These are phyloP conservation scores for Herpetospermum pedunculosum DNA, from an alignment of 306 rosid species.

Conservation along the genomic window DNA sequence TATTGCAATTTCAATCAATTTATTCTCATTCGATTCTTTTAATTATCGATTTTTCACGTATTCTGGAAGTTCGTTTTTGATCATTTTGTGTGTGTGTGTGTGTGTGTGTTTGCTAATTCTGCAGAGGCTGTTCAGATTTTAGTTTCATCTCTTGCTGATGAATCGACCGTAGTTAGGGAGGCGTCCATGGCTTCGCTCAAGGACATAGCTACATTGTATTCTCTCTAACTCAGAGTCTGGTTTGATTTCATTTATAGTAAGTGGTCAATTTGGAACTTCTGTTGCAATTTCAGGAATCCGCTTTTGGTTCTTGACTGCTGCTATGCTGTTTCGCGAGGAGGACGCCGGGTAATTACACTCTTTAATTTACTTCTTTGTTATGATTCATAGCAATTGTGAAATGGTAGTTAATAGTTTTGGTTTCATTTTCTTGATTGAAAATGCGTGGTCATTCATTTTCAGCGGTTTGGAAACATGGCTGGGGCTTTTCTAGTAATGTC, in stretches of 20 bases:
- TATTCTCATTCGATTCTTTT: neutral
- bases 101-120: neutral
- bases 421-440: neutral
- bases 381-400: neutral
- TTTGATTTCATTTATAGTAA: neutral
- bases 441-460: conserved; percentile 2
- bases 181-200: conserved; percentile 79
- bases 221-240: neutral
- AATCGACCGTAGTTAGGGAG: conserved; percentile 58
- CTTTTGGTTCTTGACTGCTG: conserved; percentile 82
- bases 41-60: conserved; percentile 1
- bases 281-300: conserved; percentile 44
- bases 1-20: neutral
- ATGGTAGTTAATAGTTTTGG: neutral
- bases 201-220: conserved; percentile 61
- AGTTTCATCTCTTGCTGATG: conserved; percentile 70
- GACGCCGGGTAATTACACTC: conserved; percentile 52
- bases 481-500: conserved; percentile 94
- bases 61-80: neutral
- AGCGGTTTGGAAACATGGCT: conserved; percentile 95
- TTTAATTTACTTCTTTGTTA: conserved; percentile 1
- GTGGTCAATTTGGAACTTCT: conserved; percentile 5
- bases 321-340: conserved; percentile 71
- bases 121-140: conserved; percentile 89
- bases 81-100: neutral